Evolutionary conservation across 2,329 filamentous ascomycete genomes (phyloP).

Genomic region (Mycosphaerelloides madeirae): DNA sequence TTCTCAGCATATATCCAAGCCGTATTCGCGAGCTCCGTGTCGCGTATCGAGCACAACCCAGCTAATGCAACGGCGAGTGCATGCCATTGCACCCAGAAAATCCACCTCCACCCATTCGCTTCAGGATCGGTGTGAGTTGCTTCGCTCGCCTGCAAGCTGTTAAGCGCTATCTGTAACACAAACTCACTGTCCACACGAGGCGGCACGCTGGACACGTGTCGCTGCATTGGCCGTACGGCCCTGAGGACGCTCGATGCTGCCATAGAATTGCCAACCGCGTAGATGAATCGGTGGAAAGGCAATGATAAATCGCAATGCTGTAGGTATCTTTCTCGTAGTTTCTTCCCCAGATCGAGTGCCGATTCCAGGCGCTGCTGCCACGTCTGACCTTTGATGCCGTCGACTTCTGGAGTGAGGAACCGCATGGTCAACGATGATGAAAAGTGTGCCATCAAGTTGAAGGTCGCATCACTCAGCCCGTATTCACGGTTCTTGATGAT

Average conservation of each 20-base stretch:
- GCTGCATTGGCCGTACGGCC: conserved; percentile 24
- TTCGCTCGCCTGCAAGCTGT: conserved; percentile 42
- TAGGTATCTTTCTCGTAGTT: conserved; percentile 21
- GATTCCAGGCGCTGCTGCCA: conserved; percentile 27
- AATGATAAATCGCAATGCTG: conserved; percentile 21
- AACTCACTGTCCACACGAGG: conserved; percentile 26
- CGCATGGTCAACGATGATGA: conserved; percentile 13
- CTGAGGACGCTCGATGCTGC: conserved; percentile 21
- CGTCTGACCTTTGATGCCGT: conserved; percentile 14
- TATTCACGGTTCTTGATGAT: conserved; percentile 13
- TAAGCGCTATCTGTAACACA: conserved; percentile 36
- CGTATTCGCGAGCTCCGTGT: conserved; percentile 43
- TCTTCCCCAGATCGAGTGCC: conserved; percentile 16
- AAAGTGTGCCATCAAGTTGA: conserved; percentile 16
- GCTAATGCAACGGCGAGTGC: conserved; percentile 50
- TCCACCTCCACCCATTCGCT: conserved; percentile 45
- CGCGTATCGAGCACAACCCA: conserved; percentile 47
- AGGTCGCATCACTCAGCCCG: conserved; percentile 27
- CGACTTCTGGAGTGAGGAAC: conserved; percentile 14
- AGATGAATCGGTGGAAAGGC: conserved; percentile 21
- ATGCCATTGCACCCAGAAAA: conserved; percentile 54
- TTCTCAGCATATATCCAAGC: conserved; percentile 49
- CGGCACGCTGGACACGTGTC: conserved; percentile 20
- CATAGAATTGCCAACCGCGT: conserved; percentile 22
- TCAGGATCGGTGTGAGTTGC: conserved; percentile 32